Base-by-base conservation (phyloP, 2,329 filamentous ascomycete genomes). In the Tolypocladium capitatum region DNA sequence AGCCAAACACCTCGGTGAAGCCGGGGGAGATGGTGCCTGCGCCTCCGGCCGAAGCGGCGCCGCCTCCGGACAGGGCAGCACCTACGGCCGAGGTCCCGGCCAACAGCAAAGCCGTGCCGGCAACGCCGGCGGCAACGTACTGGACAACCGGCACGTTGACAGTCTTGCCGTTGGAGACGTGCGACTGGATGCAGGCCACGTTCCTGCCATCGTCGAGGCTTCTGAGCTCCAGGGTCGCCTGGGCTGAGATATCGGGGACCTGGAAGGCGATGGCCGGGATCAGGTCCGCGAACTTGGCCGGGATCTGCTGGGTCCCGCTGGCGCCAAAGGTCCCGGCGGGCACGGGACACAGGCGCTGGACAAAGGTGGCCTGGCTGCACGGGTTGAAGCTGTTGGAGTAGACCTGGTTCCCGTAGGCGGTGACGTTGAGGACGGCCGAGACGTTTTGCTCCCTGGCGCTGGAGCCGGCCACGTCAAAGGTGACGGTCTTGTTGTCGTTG, bases 211-310 rank as follows among this genome's bases (percentile, higher is more conserved):
- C 71, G 31, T 83, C 78, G 35, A 78, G 66, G 5, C 78, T 69
- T 50, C 75, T 81, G 42, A 98, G 75, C 60, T 87, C 70, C 53
- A 98, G 70, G 41, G 82, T 92, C 32, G 90, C 92, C 58, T 83
- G 69, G 34, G 91, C 91, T 48, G 91, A 83, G 56, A 98, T 84
- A 62, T 98, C 90, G 45, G 92, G 92, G 31, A 98, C 74, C 51
- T 79, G 77, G 69, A 96, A 98, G 13, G 91, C 91, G 55, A 98
- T 94, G 2, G 79, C 70, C 1, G 92, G 92, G 36, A 98, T 91
- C 66, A 84, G 68, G 47, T 74, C 74, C 48, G 86, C 81, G 60
- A 82, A 91, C 51, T 81, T 60, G 0, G 76, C 66, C 16, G 89
- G 85, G 35, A 98, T 85, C 30, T 72, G 66, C 63, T 92, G 84